Conservation (phyloP, 1,284 basidiomycete genomes). For the Cryptococcus floricola region DNA sequence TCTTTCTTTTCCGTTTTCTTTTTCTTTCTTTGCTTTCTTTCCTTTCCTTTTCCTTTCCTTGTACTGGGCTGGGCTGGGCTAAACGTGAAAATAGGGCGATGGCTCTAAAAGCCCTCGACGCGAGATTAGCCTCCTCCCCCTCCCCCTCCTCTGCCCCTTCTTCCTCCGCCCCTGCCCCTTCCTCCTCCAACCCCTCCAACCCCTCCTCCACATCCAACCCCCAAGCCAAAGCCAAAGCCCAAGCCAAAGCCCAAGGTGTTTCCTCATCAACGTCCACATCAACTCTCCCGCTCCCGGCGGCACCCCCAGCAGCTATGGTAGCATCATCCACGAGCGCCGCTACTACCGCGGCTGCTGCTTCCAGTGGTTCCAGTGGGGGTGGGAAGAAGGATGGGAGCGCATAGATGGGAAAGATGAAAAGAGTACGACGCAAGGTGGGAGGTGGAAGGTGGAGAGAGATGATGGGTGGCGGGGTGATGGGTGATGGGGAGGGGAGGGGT, state of each 20-base stretch:
- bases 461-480: too few relatives aligned
- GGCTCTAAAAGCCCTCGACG: constrained; percentile 93
- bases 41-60: constrained; percentile 11
- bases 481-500: too few relatives aligned
- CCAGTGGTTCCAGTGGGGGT: too few relatives aligned
- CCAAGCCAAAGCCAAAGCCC: neutral
- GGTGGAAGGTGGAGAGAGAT: too few relatives aligned
- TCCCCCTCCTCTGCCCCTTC: constrained; percentile 14
- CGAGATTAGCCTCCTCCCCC: constrained; percentile 62
- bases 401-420: too few relatives aligned
- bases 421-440: too few relatives aligned
- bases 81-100: constrained; percentile 62
- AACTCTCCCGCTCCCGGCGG: neutral
- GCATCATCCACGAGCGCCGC: too few relatives aligned
- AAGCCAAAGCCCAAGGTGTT: neutral
- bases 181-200: neutral
- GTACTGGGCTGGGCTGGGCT: neutral
- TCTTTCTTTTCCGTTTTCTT: neutral
- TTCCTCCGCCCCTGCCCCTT: neutral
- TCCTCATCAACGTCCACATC: neutral
- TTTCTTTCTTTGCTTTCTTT: too few relatives aligned
- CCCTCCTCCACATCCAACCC: too few relatives aligned
- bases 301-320: neutral
- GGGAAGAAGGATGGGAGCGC: too few relatives aligned
- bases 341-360: too few relatives aligned